phyloP scores from a whole-genome alignment of 2,329 filamentous ascomycete species.

The Calonectria pseudoreteaudii region DNA sequence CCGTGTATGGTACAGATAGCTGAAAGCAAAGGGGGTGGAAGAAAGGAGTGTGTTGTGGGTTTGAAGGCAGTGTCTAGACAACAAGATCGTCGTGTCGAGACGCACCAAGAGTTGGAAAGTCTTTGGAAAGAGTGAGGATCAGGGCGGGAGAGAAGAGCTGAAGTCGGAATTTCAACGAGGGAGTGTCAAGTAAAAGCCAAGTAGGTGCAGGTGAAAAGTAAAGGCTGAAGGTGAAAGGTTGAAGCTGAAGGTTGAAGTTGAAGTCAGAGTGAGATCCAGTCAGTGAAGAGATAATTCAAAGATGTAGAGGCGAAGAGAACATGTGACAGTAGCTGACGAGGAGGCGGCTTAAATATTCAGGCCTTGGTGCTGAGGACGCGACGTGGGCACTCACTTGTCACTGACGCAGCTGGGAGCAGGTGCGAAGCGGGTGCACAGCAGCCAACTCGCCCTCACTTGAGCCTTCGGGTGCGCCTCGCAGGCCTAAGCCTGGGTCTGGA shows the following conservation, averaged over 20 bases:
- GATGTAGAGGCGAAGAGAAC: slow-evolving; percentile 29
- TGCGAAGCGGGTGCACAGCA: slow-evolving; percentile 31
- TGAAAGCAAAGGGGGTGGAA: neutral
- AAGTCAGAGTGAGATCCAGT: slow-evolving; percentile 22
- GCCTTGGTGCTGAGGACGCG: slow-evolving; percentile 34
- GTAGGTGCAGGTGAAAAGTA: neutral
- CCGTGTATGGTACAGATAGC: neutral
- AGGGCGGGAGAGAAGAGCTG: neutral
- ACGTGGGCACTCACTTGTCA: slow-evolving; percentile 32
- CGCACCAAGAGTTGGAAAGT: slow-evolving; percentile 25
- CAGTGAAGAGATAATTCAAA: slow-evolving; percentile 31
- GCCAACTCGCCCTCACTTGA: neutral
- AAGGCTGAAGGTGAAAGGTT: neutral
- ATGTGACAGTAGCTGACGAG: slow-evolving; percentile 15
- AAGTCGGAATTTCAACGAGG: neutral
- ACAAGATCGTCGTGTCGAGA: slow-evolving; percentile 19
- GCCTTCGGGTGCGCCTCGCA: too few species aligned
- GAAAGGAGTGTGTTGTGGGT: neutral
- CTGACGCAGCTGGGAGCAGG: slow-evolving; percentile 35
- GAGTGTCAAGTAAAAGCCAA: neutral
- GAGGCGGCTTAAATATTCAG: slow-evolving; percentile 15
- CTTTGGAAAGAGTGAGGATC: slow-evolving; percentile 15
- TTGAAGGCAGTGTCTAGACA: slow-evolving; percentile 11
- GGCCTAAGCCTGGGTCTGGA: neutral
- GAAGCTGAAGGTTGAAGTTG: slow-evolving; percentile 3